A percentile compares a stretch with the other conserved stretches of the same genome.
Evolutionary conservation across 345 rosid genomes (phyloP).

Genomic region (Trapa bicornis): DNA sequence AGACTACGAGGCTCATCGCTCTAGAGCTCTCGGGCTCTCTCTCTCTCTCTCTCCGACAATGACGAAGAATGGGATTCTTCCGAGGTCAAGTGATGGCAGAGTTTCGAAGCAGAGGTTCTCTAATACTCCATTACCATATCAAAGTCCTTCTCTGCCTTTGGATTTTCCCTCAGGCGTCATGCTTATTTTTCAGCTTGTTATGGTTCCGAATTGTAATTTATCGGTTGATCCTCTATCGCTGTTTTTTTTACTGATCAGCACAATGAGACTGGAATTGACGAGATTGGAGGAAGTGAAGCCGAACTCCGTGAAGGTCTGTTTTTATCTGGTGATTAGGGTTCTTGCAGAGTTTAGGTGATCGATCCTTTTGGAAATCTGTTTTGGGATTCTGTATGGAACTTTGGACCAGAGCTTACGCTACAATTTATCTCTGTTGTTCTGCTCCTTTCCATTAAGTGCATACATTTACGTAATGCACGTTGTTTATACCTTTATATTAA

Average conservation of each 20-base stretch:
- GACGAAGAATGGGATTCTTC: too few species aligned
- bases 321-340: not conserved
- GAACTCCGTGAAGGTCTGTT: not conserved
- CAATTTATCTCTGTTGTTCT: too few species aligned
- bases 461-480: not conserved
- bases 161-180: too few species aligned
- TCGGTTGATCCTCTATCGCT: not conserved
- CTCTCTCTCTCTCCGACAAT: not conserved
- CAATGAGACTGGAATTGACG: not conserved
- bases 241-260: not conserved
- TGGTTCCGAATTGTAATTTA: not conserved
- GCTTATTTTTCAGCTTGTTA: not conserved
- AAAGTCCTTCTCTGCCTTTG: too few species aligned
- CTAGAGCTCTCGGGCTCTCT: not conserved
- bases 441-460: not conserved
- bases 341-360: not conserved
- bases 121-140: too few species aligned
- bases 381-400: not conserved
- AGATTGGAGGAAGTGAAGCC: not conserved
- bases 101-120: too few species aligned
- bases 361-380: not conserved
- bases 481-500: too few species aligned
- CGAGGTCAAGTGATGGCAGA: too few species aligned
- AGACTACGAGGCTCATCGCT: not conserved
- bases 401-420: not conserved